Evolutionary conservation across 441 rosid species (phyloP), one percentile per base, ranked within the genome.

Genomic region (Pelargonium myrrhifolium): DNA sequence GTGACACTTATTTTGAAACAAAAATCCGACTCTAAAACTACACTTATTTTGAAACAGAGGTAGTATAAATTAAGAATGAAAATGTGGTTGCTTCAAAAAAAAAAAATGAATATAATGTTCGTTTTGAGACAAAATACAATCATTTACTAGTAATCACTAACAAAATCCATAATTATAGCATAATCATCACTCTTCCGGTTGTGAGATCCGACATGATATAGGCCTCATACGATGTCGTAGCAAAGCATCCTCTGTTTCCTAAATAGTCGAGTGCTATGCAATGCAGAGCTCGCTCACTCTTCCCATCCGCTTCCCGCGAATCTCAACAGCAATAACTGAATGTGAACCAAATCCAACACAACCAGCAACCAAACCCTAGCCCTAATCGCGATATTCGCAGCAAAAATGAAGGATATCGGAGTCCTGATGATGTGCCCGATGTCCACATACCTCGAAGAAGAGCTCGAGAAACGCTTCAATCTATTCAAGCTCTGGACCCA

Each of bases 401-500:
- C 26, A 26, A 55, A 55, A 55, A 71, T 71, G 73, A 67, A 63
- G 8, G 3, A 21, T 3, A 3, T 55, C 59, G 73, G 68, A 37
- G 73, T 71, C 37, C 56, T 71, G 8, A 71, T 71, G 73, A 71
- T 68, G 45, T 71, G 73, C 73, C 73, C 73, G 43, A 64, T 71
- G 73, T 55, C 55, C 40, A 59, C 63, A 40, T 71, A 71, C 64
- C 73, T 71, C 6, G 73, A 71, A 60, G 49, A 55, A 14, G 39
- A 64, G 43, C 73, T 71, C 68, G 64, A 55, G 37, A 65, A 26
- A 51, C 73, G 73, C 22, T 71, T 71, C 72, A 65, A 3, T 0
- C 72, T 73, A 43, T 3, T 60, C 61, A 64, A 65, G 65, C 71
- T 67, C 24, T 73, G 72, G 76, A 47, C 40, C n/a, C 64, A 62